Base-by-base conservation (phyloP, 768 basidiomycete genomes). In the Clitopilus hobsonii region DNA sequence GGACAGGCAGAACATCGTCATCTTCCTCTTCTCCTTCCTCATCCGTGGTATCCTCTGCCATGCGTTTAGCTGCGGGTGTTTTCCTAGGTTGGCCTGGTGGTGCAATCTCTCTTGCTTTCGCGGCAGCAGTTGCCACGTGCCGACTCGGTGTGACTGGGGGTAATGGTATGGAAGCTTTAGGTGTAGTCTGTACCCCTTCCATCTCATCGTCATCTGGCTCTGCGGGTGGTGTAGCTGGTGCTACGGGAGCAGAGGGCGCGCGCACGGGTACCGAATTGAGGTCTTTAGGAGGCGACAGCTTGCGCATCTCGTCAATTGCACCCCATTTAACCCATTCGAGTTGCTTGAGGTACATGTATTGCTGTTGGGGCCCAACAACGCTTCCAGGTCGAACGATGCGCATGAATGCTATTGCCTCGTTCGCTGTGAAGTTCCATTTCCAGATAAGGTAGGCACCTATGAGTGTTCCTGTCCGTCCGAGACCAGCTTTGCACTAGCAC, bases 401-500 rank as follows among this genome's bases (percentile, higher is more conserved):
- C 97, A 98, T 98, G 71, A 95, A 98, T 0, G 89, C 97, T 54
- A 98, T 98, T 5, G 89, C 97, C 71, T 98, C 93, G 51, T 86
- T 83, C 1, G 96, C 96, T 16, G 94, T 93, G 68, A 99, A 99
- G 20, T 91, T 92, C 63, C 98, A 96, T 71, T 98, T 98, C 91
- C 97, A 99, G 58, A 97, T 91, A 54, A 99, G 81, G 76, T 98
- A 98, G 7, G 96, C 97, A 29, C 97, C 97, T 58, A 99, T 96
- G 56, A 99, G 78, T 3, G 94, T 96, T 3, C 97, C 97, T 5
- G 97, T 98, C 54, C 97, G 81, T 22, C 97, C 97, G 10, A 99
- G 79, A 38, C 97, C 97, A 49, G 97, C 97, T 77, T 96, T 96
- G 69, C 94, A 97, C 89, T 96, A 20, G 3, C 13, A 68, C 14